A percentile compares a stretch with the other conserved stretches of the same genome.
These are phyloP conservation scores for Ailanthus altissimus DNA, from an alignment of 345 rosid genomes.

Conservation along the genomic window DNA sequence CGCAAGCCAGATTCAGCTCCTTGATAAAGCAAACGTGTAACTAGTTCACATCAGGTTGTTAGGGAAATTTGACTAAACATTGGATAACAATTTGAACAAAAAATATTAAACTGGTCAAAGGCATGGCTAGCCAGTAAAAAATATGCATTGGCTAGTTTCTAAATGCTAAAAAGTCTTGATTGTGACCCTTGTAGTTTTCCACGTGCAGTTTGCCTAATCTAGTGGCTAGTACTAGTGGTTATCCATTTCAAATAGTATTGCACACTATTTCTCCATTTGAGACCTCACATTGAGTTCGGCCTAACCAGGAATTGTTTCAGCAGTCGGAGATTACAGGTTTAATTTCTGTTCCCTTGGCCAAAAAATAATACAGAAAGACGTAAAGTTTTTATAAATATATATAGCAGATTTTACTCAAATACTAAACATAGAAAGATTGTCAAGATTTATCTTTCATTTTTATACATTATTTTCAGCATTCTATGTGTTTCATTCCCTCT, in stretches of 20 bases:
- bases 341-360: constrained; percentile 14
- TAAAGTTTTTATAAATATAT: not conserved
- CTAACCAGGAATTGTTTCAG: constrained; percentile 38
- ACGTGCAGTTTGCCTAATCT: constrained; percentile 80
- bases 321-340: constrained; percentile 13
- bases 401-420: not conserved
- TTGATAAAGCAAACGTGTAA: constrained; percentile 24
- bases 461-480: not conserved
- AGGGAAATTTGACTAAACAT: constrained; percentile 29
- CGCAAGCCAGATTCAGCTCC: constrained; percentile 27
- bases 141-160: constrained; percentile 29
- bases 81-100: constrained; percentile 12
- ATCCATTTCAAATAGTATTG: constrained; percentile 49
- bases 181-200: constrained; percentile 59
- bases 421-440: not conserved
- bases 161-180: constrained; percentile 41
- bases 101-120: constrained; percentile 43
- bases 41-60: constrained; percentile 42
- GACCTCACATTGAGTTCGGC: constrained; percentile 44
- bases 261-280: constrained; percentile 39
- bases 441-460: not conserved
- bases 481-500: not conserved
- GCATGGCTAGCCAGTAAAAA: constrained; percentile 18
- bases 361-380: not conserved
- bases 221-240: constrained; percentile 33